Base-by-base conservation (phyloP, 2,329 filamentous ascomycete species). In the Diatrype stigma region DNA sequence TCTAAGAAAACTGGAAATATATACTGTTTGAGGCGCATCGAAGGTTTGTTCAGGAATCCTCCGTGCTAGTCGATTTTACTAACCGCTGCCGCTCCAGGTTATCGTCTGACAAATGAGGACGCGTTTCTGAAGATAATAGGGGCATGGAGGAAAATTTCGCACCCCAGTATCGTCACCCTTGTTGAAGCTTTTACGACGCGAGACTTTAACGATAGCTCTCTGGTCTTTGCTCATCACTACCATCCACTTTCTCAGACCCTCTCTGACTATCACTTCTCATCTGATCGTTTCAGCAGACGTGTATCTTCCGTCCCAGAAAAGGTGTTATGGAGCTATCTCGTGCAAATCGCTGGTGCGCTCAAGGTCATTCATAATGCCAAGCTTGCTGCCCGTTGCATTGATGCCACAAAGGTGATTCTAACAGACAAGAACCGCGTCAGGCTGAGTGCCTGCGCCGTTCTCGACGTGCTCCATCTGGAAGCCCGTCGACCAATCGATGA, bases 181-280 rank as follows among this genome's bases (percentile, higher is more conserved):
- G 86, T 96, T 62, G 91, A 96, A 69, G 90, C 90, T 1, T 99
- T 99, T 63, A 99, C 94, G 0, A 95, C 90, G 12, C 80, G 91
- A 54, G 89, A 87, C 23, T 99, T 99, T 68, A 90, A 90, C 50
- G 94, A 97, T 67, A 96, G 90, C 70, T 97, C 94, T 3, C 79
- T 99, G 49, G 87, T 99, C 46, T 88, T 99, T 63, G 91, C 96
- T 22, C 94, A 90, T 55, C 90, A 96, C 67, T 99, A 96, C 64
- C 89, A 94, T 63, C 93, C 94, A 1, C 78, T 94, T 19, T 90
- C 93, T 2, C 95, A 94, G 69, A 96, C 93, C 0, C 79, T 99
- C 22, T 83, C 87, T 32, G 93, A 97, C 63, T 83, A 89, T 61
- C 89, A 96, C 63, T 84, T 91, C 55, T 61, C 74, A 21, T 69